phyloP scores from a whole-genome alignment of 2,329 filamentous ascomycete genomes.

The Penicillium sp. region DNA sequence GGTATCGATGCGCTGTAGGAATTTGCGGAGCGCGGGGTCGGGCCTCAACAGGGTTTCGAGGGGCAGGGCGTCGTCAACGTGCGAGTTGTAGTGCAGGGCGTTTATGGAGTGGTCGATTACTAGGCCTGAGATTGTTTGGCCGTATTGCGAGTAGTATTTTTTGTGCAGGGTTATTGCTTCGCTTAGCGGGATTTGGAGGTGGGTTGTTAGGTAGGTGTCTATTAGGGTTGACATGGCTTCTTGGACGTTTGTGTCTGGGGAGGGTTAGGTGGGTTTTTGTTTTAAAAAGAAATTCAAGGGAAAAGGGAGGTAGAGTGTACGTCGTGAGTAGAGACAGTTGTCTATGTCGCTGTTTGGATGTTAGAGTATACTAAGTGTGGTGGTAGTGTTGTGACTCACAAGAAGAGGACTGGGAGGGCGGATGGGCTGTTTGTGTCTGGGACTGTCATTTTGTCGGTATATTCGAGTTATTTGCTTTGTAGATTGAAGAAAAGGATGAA shows the following conservation, averaged over 20 bases:
- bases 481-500: not conserved
- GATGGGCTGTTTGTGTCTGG: not conserved
- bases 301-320: too few species aligned
- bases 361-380: not conserved
- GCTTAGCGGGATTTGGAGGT: conserved; percentile 71
- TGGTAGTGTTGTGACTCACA: not conserved
- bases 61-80: conserved; percentile 92
- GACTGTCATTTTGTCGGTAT: too few species aligned
- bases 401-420: not conserved
- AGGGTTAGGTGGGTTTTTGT: not conserved
- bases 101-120: conserved; percentile 93
- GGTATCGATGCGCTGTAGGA: conserved; percentile 80
- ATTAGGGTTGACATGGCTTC: not conserved
- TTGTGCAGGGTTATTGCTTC: conserved; percentile 82
- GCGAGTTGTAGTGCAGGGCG: conserved; percentile 86
- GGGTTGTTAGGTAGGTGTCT: conserved; percentile 64
- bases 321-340: conserved; percentile 2
- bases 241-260: conserved; percentile 1
- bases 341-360: not conserved
- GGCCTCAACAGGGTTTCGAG: conserved; percentile 82
- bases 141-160: conserved; percentile 93
- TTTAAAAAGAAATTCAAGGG: too few species aligned
- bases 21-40: conserved; percentile 69
- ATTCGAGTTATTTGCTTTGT: too few species aligned
- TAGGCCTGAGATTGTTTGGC: conserved; percentile 89